Percentiles rank a stretch among this genome's conserved stretches.
Evolutionary conservation across 345 rosid species (phyloP).

Genomic region (Durio zibethinus): DNA sequence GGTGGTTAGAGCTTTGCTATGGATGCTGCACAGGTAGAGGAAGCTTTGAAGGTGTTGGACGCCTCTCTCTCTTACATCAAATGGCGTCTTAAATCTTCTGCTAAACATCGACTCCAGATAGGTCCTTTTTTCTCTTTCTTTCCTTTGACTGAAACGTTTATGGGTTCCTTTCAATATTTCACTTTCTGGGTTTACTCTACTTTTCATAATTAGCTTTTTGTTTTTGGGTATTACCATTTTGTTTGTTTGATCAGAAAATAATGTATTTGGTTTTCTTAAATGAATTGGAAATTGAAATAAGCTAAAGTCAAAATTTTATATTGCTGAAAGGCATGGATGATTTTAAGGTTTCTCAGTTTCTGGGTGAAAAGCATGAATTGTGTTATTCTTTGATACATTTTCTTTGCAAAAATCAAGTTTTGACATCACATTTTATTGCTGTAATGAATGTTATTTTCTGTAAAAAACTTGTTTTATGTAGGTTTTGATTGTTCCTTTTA

Average conservation of each 20-base stretch:
- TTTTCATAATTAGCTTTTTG: neutral
- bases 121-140: neutral
- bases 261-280: neutral
- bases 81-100: conserved; percentile 13
- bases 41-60: conserved; percentile 9
- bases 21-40: conserved; percentile 7
- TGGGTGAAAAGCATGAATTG: neutral
- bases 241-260: conserved; percentile 11
- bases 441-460: too few species aligned
- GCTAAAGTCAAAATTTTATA: neutral
- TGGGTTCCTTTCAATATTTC: neutral
- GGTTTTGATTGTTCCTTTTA: too few species aligned
- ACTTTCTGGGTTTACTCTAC: conserved; percentile 3
- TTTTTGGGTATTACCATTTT: neutral
- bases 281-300: neutral
- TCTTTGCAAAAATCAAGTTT: neutral
- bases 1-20: neutral
- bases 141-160: neutral
- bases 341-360: neutral
- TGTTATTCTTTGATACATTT: neutral
- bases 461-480: too few species aligned
- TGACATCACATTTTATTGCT: neutral
- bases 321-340: neutral
- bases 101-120: conserved; percentile 3
- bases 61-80: neutral